These are phyloP conservation scores for Emericellopsis terricola DNA, from an alignment of 495 filamentous ascomycete genomes.

Conservation along the genomic window DNA sequence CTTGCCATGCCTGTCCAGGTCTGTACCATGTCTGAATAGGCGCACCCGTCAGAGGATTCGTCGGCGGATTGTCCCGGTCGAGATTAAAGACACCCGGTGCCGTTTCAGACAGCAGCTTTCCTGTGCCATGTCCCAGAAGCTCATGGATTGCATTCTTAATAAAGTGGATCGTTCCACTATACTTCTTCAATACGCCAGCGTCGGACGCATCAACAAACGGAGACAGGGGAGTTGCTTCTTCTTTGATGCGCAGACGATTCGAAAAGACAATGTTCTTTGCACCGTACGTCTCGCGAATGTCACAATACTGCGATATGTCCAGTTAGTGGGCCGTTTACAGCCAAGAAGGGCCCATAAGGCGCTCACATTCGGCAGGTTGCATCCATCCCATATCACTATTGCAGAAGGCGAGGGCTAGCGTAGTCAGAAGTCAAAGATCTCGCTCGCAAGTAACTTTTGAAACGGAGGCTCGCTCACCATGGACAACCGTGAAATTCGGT, in stretches of 20 bases:
- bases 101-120: conserved; percentile 64
- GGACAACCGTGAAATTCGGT: conserved; percentile 55
- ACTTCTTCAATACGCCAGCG: neutral
- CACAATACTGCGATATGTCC: conserved; percentile 43
- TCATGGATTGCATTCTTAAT: conserved; percentile 38
- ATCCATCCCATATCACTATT: conserved; percentile 2
- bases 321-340: neutral
- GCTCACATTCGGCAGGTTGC: conserved; percentile 4
- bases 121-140: conserved; percentile 66
- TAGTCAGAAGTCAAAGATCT: neutral
- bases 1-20: conserved; percentile 62
- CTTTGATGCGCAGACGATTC: conserved; percentile 8
- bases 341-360: neutral
- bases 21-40: conserved; percentile 54
- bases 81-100: conserved; percentile 54
- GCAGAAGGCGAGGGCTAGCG: conserved; percentile 3
- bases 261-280: conserved; percentile 65
- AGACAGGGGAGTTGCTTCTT: neutral
- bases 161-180: neutral
- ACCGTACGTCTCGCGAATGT: conserved; percentile 50
- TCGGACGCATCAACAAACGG: conserved; percentile 1
- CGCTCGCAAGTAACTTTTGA: no score
- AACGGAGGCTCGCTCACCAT: conserved; percentile 11
- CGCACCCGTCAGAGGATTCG: conserved; percentile 45
- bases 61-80: conserved; percentile 42